Evolutionary conservation across 495 filamentous ascomycete genomes (phyloP).

Genomic region (Beverwykella pulmonaria): DNA sequence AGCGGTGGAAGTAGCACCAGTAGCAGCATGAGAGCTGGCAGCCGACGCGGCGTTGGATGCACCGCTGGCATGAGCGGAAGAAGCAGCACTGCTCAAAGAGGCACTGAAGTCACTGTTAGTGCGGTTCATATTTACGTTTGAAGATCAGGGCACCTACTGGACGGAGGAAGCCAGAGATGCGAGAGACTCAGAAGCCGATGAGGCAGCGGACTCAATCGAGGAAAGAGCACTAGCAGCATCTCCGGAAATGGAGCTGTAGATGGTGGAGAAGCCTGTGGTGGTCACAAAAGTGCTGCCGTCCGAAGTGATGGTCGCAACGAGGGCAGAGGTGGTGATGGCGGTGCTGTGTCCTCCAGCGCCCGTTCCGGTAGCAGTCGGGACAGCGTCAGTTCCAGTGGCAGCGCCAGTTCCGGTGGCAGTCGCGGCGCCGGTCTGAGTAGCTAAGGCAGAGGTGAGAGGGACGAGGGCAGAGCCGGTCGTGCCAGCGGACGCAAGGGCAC

Average conservation of each 20-base stretch:
- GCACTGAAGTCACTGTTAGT: constrained; percentile 28
- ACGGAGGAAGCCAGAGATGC: constrained; percentile 28
- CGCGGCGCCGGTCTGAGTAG: constrained; percentile 41
- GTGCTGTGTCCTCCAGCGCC: constrained; percentile 26
- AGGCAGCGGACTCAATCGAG: constrained; percentile 15
- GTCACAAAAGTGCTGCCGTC: constrained; percentile 31
- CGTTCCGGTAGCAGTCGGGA: constrained; percentile 30
- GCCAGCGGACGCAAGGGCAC: constrained; percentile 20
- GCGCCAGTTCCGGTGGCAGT: constrained; percentile 33
- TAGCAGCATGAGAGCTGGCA: constrained; percentile 4
- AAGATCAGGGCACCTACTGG: constrained; percentile 1
- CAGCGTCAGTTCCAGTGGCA: constrained; percentile 41
- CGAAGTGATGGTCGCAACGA: constrained; percentile 38
- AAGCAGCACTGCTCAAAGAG: constrained; percentile 31
- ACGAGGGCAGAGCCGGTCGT: constrained; percentile 21
- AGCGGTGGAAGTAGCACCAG: constrained; percentile 7
- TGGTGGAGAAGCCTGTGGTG: constrained; percentile 43
- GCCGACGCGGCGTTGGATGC: constrained; percentile 5
- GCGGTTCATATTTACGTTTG: background rate
- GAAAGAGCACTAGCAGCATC: constrained; percentile 30
- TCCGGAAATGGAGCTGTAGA: constrained; percentile 34
- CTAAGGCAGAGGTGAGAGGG: constrained; percentile 38
- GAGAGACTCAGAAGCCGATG: constrained; percentile 19
- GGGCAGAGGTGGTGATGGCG: constrained; percentile 40
- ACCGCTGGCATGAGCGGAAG: constrained; percentile 31